phyloP scores from a whole-genome alignment of 1,139 yeast species.

The Diutina pseudorugosa region DNA sequence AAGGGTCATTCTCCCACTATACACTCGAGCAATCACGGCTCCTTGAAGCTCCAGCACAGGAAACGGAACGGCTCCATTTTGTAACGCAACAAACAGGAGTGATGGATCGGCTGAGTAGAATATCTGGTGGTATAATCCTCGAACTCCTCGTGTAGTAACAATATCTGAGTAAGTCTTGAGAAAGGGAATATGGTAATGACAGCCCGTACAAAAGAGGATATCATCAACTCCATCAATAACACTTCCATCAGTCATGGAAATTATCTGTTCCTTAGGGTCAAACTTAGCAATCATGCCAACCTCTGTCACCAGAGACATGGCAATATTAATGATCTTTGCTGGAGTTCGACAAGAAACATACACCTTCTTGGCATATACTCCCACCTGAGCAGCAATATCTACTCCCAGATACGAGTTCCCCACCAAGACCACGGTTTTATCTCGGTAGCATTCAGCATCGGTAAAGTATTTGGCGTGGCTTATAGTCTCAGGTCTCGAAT shows the following conservation, averaged over 20 bases:
- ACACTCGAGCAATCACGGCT: constrained; percentile 13
- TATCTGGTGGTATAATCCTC: constrained; percentile 28
- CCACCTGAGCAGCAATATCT: constrained; percentile 33
- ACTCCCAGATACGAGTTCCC: constrained; percentile 38
- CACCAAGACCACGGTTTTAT: constrained; percentile 29
- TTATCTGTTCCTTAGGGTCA: constrained; percentile 9
- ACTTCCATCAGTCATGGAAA: constrained; percentile 6
- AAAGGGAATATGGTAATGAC: constrained; percentile 32
- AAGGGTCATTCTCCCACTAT: constrained; percentile 8
- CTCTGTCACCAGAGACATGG: constrained; percentile 9
- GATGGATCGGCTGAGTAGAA: constrained; percentile 35
- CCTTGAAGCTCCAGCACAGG: constrained; percentile 10
- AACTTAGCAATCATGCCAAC: constrained; percentile 22
- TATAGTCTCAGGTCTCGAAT: constrained; percentile 31
- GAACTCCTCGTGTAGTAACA: constrained; percentile 17
- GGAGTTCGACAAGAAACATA: constrained; percentile 22
- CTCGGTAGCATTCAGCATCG: constrained; percentile 26
- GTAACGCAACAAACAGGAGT: constrained; percentile 24
- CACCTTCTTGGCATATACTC: constrained; percentile 26
- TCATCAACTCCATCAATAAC: constrained; percentile 25
- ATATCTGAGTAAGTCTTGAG: constrained; percentile 17
- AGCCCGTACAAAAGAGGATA: constrained; percentile 58
- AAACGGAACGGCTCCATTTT: constrained; percentile 28
- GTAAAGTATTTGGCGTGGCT: constrained; percentile 52
- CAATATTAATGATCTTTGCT: constrained; percentile 10